Base-by-base conservation (phyloP, 495 filamentous ascomycete genomes). In the Saxispiralis lemnorum region DNA sequence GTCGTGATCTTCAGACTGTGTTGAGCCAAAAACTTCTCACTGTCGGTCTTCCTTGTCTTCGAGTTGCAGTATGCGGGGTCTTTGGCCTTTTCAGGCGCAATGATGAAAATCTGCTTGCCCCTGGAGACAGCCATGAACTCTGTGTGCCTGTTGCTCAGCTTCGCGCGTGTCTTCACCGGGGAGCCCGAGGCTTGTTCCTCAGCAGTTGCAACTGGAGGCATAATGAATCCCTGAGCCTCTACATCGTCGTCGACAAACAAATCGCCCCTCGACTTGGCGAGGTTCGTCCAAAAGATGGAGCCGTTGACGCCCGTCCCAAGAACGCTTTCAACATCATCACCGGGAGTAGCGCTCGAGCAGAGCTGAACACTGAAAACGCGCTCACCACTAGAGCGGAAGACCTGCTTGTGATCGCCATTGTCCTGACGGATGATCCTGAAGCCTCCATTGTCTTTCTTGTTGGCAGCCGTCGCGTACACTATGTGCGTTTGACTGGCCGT, bases 111-210 rank as follows among this genome's bases (percentile, higher is more conserved):
- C 3, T 78, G 82, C 64, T 95, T 96, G 46, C 92, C 88, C 31
- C 92, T 81, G 41, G 88, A 85, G 52, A 96, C 83, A 17, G 84
- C 92, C 55, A 99, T 94, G 59, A 85, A 83, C 41, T 92, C 83
- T 1, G 84, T 76, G 55, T 93, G 85, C 49, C 78, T 78, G 52
- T 79, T 79, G 46, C 84, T 94, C 52, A 77, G 74, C 59, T 88
- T 81, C 40, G 87, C 88, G 47, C 92, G 78, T 43, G 92, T 96
- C 76, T 96, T 96, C 54, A 96, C 70, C 59, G 89, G 80, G 39
- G 87, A 87, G 45, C 83, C 83, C 34, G 83, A 81, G 7, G 48
- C 51, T 35, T 49, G 54, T 39, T 56, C 52, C 16, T 54, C 55
- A 15, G 34, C 34, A 4, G 48, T 51, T n/a, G 51, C 31, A 7